Base-by-base conservation (phyloP, 768 basidiomycete genomes). In the Suillus fuscotomentosus region DNA sequence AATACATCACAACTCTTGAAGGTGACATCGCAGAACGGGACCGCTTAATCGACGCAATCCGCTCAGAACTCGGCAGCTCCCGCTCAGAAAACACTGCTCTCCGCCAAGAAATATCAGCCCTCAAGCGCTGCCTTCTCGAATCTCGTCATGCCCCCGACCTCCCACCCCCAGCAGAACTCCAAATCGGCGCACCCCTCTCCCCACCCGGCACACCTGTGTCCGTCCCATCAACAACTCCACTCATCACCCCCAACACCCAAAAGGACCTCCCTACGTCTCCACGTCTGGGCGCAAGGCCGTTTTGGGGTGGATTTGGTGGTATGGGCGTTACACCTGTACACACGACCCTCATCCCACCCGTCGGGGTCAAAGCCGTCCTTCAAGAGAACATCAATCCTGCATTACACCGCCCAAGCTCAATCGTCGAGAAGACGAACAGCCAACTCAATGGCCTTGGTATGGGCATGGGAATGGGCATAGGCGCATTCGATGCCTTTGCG, bases 1-100 rank as follows among this genome's bases (percentile, higher is more conserved):
- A 98, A 75, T 98, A 99, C 75, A 97, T 99, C 66, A 85, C 90
- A 10, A 95, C 94, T 0, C 88, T 99, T 61, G 97, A 99, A 74
- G 88, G 87, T 62, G 94, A 97, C 74, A 93, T 99, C 71, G 90
- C 91, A 15, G 94, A 96, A 73, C 88, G 97, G 34, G 97, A 99
- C 79, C 83, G 86, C 22, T 85, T 99, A 66, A 90, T 99, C 67
- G 91, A 92, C 67, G 90, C 90, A 39, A 93, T 96, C 75, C 87
- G 91, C 60, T 80, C 86, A 15, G 94, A 98, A 73, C 86, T 97
- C 22, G 91, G 91, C 43, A 85, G 85, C 1, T 88, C 88, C 27
- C 85, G 86, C 73, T 86, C 85, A 2, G 95, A 98, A 80, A 97
- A 97, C 73, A 76, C 84, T 20, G 95, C 93, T 5, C 81, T 97